Evolutionary conservation across 164 flowering plant genomes (phyloP), one percentile per base, ranked within the genome.

Genomic region (Sedum album): DNA sequence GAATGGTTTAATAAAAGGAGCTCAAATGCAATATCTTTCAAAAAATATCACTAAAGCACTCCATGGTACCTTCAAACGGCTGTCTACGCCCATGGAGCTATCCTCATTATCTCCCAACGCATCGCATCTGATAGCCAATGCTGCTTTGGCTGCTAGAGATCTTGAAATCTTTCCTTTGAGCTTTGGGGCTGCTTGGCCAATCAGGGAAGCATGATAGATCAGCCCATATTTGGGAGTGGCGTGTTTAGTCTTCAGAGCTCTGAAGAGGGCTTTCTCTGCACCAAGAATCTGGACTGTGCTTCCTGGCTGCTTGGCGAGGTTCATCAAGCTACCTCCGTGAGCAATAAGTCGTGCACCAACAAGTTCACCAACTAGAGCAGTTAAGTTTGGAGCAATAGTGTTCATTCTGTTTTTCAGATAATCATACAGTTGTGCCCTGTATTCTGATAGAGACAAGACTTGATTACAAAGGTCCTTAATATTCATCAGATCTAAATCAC

Each of bases 171-270:
- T 89, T 10, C 97, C 98, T 78, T 91, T 93, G 14, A 80, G 73
- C 69, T 91, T 89, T 1, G 98, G 91, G 5, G 95, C 86, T 44
- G 98, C 96, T 76, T 88, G 98, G 57, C 98, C 98, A 74, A 91
- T 83, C 76, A 91, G 77, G 13, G 98, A 89, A 35, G 98, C 97
- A 75, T 93, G 97, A 75, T 83, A 93, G 60, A 93, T 85, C 46
- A 93, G 91, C 33, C 98, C 98, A 73, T 93, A 93, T 39, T 93
- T 93, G 8, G 98, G 98, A n/a, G 97, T 93, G 13, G 96, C 83
- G 69, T 91, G 96, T 75, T 89, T 91, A 46, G 98, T 86, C 79
- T 93, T 93, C 69, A 93, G 73, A 65, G 98, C 98, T 76, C 98
- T 86, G 70, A 92, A 92, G 26, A 92, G 90, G 30, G 98, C 98